Evolutionary conservation across 805 yeast genomes (phyloP).

Genomic region (Yarrowia deformans): DNA sequence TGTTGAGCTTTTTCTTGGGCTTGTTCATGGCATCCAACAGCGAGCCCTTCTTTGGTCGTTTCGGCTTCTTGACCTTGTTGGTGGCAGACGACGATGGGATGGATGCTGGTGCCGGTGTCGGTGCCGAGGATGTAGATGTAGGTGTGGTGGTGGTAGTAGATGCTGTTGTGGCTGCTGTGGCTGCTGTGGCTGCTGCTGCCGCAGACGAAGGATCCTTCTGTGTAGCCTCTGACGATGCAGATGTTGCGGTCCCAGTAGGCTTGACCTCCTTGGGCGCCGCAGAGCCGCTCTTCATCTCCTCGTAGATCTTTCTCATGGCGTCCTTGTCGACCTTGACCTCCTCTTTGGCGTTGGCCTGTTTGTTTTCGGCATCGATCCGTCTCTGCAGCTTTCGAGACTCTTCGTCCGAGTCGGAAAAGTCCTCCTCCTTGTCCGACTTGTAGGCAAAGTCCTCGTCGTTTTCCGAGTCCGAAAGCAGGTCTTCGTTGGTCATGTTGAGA

Average conservation of each 20-base stretch:
- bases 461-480: slow-evolving; percentile 37
- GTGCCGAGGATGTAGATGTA: not conserved
- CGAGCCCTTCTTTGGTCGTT: slow-evolving; percentile 21
- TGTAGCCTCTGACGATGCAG: not conserved
- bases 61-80: slow-evolving; percentile 31
- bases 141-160: not conserved
- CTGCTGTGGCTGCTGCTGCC: too few species aligned
- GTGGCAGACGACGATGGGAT: slow-evolving; percentile 17
- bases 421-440: slow-evolving; percentile 38
- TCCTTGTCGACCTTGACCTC: slow-evolving; percentile 36
- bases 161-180: not conserved
- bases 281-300: slow-evolving; percentile 35
- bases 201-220: not conserved
- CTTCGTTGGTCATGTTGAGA: slow-evolving; percentile 20
- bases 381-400: slow-evolving; percentile 36
- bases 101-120: slow-evolving; percentile 7
- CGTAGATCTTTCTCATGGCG: slow-evolving; percentile 24
- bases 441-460: slow-evolving; percentile 39
- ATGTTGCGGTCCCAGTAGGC: not conserved
- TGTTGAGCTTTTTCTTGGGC: slow-evolving; percentile 76
- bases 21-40: slow-evolving; percentile 46
- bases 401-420: slow-evolving; percentile 38
- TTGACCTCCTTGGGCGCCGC: not conserved
- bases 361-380: slow-evolving; percentile 21
- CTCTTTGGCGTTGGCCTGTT: not conserved